A percentile compares a stretch with the other conserved stretches of the same genome.
Evolutionary conservation across 2,329 filamentous ascomycete species (phyloP).

Genomic region (Talaromyces sp.): DNA sequence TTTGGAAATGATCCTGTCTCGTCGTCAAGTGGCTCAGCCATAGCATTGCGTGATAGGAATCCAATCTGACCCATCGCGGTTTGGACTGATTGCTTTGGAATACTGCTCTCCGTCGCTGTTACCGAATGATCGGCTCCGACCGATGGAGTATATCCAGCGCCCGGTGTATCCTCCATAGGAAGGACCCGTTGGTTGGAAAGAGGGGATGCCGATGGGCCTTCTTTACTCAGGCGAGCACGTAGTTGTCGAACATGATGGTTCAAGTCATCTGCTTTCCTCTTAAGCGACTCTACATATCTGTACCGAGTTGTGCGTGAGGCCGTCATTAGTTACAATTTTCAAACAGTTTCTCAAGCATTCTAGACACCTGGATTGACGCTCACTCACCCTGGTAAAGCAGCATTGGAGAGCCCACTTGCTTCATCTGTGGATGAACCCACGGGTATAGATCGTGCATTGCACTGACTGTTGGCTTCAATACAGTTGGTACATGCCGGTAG

Average conservation of each 20-base stretch:
- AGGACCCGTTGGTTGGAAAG: background rate
- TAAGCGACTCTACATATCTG: conserved; percentile 22
- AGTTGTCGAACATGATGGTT: background rate
- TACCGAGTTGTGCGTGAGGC: background rate
- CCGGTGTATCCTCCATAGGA: background rate
- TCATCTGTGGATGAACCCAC: background rate
- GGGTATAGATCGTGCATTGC: background rate
- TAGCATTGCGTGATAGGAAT: conserved; percentile 30
- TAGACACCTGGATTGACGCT: background rate
- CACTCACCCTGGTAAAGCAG: background rate
- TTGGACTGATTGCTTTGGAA: conserved; percentile 20
- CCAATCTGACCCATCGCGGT: conserved; percentile 32
- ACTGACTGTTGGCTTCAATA: background rate
- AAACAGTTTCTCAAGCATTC: background rate
- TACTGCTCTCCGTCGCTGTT: background rate
- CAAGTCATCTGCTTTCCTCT: conserved; percentile 22
- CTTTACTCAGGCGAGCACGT: background rate
- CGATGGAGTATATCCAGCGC: background rate
- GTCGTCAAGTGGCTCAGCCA: conserved; percentile 30
- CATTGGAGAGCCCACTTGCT: background rate
- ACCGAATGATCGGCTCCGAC: background rate
- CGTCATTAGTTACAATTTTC: background rate
- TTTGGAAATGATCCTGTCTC: conserved; percentile 20
- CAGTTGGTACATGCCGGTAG: background rate
- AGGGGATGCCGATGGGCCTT: background rate